A percentile compares a stretch with the other conserved stretches of the same genome.
phyloP scores from a whole-genome alignment of 768 basidiomycete genomes.

The Wakefieldia striispora region DNA sequence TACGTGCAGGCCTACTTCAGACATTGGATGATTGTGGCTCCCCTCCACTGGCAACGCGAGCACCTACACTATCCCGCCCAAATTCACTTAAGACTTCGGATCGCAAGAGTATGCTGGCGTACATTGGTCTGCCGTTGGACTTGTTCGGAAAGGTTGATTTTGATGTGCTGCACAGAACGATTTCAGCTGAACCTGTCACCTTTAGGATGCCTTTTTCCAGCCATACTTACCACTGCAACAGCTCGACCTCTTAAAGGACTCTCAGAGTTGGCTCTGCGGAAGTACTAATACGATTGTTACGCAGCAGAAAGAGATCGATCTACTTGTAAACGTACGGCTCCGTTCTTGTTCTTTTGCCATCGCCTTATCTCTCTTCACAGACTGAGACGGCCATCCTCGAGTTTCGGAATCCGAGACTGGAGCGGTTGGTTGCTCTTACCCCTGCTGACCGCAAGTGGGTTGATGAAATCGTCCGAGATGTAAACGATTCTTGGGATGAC shows the following conservation, averaged over 20 bases:
- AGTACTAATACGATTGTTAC: slow-evolving; percentile 95
- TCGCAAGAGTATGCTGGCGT: slow-evolving; percentile 85
- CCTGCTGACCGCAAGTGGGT: slow-evolving; percentile 97
- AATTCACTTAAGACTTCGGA: slow-evolving; percentile 87
- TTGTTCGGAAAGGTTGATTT: slow-evolving; percentile 79
- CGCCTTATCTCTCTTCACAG: slow-evolving; percentile 38
- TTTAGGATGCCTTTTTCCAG: slow-evolving; percentile 91
- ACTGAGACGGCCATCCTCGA: slow-evolving; percentile 86
- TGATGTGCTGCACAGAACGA: background rate
- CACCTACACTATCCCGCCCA: slow-evolving; percentile 64
- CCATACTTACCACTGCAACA: slow-evolving; percentile 97
- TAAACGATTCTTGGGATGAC: slow-evolving; percentile 77
- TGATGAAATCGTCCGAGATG: slow-evolving; percentile 88
- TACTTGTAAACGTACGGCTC: slow-evolving; percentile 74
- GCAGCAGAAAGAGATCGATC: slow-evolving; percentile 87
- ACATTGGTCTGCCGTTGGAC: slow-evolving; percentile 90
- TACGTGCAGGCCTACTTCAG: slow-evolving; percentile 69
- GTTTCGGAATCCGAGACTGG: slow-evolving; percentile 79
- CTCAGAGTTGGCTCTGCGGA: slow-evolving; percentile 86
- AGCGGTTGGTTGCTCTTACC: slow-evolving; percentile 76
- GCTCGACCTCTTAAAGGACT: slow-evolving; percentile 79
- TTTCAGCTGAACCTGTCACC: background rate
- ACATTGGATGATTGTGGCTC: slow-evolving; percentile 90
- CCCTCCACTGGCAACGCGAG: slow-evolving; percentile 65
- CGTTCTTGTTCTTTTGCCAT: background rate